A percentile compares a stretch with the other conserved stretches of the same genome.
Conservation (phyloP, 1,284 basidiomycete species). For the Ustilago cynodontis region DNA sequence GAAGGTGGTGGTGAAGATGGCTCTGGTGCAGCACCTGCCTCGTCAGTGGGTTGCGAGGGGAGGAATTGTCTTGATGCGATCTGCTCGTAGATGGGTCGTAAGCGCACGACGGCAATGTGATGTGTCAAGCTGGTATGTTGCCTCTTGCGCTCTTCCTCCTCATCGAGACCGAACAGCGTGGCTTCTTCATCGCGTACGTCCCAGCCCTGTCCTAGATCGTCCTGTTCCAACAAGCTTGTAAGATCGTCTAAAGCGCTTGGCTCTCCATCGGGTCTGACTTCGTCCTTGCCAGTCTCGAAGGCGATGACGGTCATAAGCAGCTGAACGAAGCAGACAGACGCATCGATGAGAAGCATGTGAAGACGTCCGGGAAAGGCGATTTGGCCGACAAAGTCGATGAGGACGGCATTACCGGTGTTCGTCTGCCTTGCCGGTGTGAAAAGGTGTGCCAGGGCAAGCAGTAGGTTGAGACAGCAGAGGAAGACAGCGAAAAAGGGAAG, state of each 20-base stretch:
- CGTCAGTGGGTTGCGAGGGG: constrained; percentile 4
- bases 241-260: constrained; percentile 39
- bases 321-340: constrained; percentile 37
- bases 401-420: constrained; percentile 27
- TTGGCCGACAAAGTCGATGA: constrained; percentile 63
- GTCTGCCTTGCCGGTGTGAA: constrained; percentile 17
- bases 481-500: constrained; percentile 45
- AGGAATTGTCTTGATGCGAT: constrained; percentile 28
- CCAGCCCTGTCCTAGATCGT: constrained; percentile 41
- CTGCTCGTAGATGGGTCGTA: constrained; percentile 28
- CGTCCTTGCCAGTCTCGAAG: constrained; percentile 45
- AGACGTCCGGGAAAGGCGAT: constrained; percentile 29
- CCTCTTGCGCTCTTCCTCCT: constrained; percentile 21
- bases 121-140: constrained; percentile 31
- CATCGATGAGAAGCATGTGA: constrained; percentile 48
- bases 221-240: constrained; percentile 11
- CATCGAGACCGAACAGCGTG: constrained; percentile 23
- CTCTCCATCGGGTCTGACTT: constrained; percentile 32
- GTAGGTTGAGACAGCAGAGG: constrained; percentile 41
- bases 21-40: neutral
- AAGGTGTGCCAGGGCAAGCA: constrained; percentile 36
- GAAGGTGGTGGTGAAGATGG: neutral
- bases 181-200: constrained; percentile 50
- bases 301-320: constrained; percentile 41
- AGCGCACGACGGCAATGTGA: constrained; percentile 39